phyloP scores from a whole-genome alignment of 805 yeast genomes.

The Alloascoidea hylecoeti region DNA sequence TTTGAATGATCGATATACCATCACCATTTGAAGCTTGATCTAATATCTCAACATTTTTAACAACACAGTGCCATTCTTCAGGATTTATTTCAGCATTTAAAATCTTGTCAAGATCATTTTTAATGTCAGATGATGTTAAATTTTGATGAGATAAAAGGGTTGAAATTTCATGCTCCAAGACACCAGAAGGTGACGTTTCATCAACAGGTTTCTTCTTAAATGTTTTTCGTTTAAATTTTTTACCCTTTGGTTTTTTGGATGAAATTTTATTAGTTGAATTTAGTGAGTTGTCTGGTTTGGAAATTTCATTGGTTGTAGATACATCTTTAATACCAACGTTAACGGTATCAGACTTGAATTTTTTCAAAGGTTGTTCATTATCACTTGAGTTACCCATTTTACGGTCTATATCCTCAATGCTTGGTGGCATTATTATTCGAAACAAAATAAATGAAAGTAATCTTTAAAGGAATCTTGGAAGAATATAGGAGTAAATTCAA shows the following conservation, averaged over 20 bases:
- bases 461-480: too few species aligned
- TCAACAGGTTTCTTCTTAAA: slow-evolving; percentile 55
- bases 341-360: too few species aligned
- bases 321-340: too few species aligned
- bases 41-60: slow-evolving; percentile 40
- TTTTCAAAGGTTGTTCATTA: slow-evolving; percentile 1
- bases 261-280: too few species aligned
- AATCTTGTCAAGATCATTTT: slow-evolving; percentile 51
- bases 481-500: too few species aligned
- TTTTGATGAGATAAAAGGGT: slow-evolving; percentile 31
- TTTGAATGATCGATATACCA: slow-evolving; percentile 48
- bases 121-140: slow-evolving; percentile 30
- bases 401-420: too few species aligned
- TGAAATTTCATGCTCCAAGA: slow-evolving; percentile 58
- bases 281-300: too few species aligned
- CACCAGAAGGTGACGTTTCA: slow-evolving; percentile 70
- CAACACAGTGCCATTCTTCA: slow-evolving; percentile 41
- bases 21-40: slow-evolving; percentile 71
- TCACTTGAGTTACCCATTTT: too few species aligned
- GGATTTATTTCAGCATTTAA: slow-evolving; percentile 39
- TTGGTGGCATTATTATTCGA: too few species aligned
- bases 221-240: slow-evolving; percentile 16
- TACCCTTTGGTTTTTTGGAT: too few species aligned
- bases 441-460: too few species aligned
- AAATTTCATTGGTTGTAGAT: too few species aligned